Evolutionary conservation across 495 filamentous ascomycete genomes (phyloP), one percentile per base, ranked within the genome.

Genomic region (Tuber calosporum): DNA sequence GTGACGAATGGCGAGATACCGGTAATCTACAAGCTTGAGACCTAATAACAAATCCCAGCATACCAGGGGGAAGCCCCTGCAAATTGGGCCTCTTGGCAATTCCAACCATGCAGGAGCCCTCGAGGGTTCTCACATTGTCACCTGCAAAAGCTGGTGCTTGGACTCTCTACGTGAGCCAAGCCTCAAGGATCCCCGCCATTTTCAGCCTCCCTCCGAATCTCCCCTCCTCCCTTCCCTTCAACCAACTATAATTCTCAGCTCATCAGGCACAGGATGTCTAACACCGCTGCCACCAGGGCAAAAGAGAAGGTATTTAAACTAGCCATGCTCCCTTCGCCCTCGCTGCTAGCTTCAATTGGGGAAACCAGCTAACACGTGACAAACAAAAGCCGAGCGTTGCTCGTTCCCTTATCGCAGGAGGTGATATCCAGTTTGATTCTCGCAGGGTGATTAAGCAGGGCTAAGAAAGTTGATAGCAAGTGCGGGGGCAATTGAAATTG

Each of bases 401-500:
- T 73, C 79, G 79, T 30, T 81, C 79, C 30, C 75, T 81, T 39
- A 73, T 81, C 69, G 79, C 79, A 68, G 79, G 79, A 80, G 73
- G 79, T 80, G 26, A 69, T 70, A 66, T 53, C 20, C 20, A 41
- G 34, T 13, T 26, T 58, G 36, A 34, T 68, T 69, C 70, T 13
- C 39, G 8, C 40, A 68, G 37, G 48, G 66, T 71, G 38, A 79
- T 67, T 75, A 72, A 72, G 40, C 62, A n/a, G 39, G 37, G 62
- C 72, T 40, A 67, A 70, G 22, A 67, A 69, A 39, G 45, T 73
- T 67, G 67, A 67, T 11, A 81, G 80, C 92, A 70, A 91, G 90
- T 30, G 95, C 95, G 62, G 95, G 95, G 80, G 95, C 95, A 70
- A 88, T 97, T 74, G 95, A 99, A 83, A 98, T 99, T 85, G 89